These are phyloP conservation scores for Trichoderma citrinoviride DNA, from an alignment of 2,329 filamentous ascomycete species.

Conservation along the genomic window DNA sequence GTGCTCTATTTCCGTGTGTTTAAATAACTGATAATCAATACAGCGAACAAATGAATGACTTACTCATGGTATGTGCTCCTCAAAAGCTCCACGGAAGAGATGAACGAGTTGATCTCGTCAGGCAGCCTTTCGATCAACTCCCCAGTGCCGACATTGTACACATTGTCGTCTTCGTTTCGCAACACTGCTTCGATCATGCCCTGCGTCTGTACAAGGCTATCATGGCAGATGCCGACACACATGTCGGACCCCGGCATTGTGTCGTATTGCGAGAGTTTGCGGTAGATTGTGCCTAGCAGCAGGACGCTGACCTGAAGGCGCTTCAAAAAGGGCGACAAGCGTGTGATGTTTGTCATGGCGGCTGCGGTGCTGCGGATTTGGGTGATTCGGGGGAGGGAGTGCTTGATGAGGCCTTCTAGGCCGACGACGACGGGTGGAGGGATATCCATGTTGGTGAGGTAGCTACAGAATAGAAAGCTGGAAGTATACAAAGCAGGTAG, in stretches of 20 bases:
- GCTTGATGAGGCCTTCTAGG: slow-evolving; percentile 12
- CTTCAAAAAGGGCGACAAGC: not conserved
- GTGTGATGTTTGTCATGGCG: not conserved
- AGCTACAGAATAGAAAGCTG: not conserved
- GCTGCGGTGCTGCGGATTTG: not conserved
- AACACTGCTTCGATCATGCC: slow-evolving; percentile 19
- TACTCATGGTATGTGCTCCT: slow-evolving; percentile 18
- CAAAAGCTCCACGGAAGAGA: slow-evolving; percentile 17
- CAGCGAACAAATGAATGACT: not conserved
- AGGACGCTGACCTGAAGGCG: slow-evolving; percentile 12
- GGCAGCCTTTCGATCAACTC: slow-evolving; percentile 3
- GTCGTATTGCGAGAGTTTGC: slow-evolving; percentile 1
- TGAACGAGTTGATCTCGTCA: slow-evolving; percentile 12
- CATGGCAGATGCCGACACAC: slow-evolving; percentile 8
- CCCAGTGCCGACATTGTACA: not conserved
- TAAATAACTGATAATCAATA: not conserved
- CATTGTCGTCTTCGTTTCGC: not conserved
- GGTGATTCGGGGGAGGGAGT: slow-evolving; percentile 7
- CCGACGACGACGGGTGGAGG: slow-evolving; percentile 12
- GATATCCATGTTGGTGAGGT: not conserved
- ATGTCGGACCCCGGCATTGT: not conserved
- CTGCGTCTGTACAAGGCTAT: slow-evolving; percentile 9
- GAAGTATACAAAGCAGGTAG: not conserved
- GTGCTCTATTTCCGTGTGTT: not conserved
- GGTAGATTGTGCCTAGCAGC: not conserved